Base-by-base conservation (phyloP, 2,329 filamentous ascomycete genomes). In the Neopestalotiopsis clavispora region DNA sequence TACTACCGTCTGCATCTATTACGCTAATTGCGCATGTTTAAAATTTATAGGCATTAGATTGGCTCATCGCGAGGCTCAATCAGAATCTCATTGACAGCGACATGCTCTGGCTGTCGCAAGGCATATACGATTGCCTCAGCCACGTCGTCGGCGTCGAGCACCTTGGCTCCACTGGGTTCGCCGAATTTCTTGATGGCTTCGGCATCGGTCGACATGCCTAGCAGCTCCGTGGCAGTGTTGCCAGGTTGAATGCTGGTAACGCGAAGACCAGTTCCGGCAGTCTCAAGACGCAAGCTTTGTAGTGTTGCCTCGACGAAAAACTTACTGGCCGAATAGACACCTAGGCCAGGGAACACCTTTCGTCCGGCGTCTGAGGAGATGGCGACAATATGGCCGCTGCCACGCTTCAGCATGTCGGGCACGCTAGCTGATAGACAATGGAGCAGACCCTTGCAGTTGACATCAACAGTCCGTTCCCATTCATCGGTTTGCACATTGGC, bases 231-330 rank as follows among this genome's bases (percentile, higher is more conserved):
- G 4, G 87, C 87, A 1, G 90, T 91, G 76, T 95, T 95, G 0
- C 93, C 93, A 0, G 93, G 93, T 82, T 95, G 93, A 2, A 95
- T 85, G 45, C 87, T 85, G 0, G 92, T 94, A 56, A 95, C 92
- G 1, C 92, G 85, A 63, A 95, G 80, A 0, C 93, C 93, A 0
- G 87, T 87, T 0, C 91, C 92, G 0, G 91, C 92, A 0, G 92
- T 95, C 84, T 95, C 93, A 7, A 95, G 80, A 9, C 93, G 89
- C 72, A 95, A 80, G 40, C 85, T 85, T 79, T 95, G 92, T n/a
- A 95, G 84, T 0, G 92, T 92, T 1, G 92, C 92, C 78, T 95
- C 93, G 67, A 95, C 92, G 77, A 95, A 95, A 86, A 95, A 94
- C 78, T 95, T 95, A 80, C 89, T 92, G 32, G 91, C 93, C 0